Conservation (phyloP, 192 early-diverging fungal species). For the Spizellomyces punctatus region DNA sequence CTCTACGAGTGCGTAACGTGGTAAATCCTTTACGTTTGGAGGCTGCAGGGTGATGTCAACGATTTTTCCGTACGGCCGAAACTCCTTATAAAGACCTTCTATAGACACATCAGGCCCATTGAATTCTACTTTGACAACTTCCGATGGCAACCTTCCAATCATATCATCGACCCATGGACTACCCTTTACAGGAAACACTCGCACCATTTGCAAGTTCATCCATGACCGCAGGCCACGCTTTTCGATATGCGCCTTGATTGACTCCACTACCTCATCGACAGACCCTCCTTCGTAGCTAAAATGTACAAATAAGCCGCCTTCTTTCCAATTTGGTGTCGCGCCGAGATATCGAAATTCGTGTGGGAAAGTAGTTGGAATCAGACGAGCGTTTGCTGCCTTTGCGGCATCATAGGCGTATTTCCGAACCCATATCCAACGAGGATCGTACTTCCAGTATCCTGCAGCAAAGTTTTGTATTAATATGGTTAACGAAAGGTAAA, state of each 20-base stretch:
- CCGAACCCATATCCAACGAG: constrained; percentile 33
- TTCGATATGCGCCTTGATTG: constrained; percentile 56
- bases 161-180: constrained; percentile 57
- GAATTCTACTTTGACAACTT: constrained; percentile 67
- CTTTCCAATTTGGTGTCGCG: constrained; percentile 44
- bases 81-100: constrained; percentile 70
- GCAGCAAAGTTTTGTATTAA: not conserved
- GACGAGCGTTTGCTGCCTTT: constrained; percentile 35
- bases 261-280: constrained; percentile 46
- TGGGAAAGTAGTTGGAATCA: constrained; percentile 36
- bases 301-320: constrained; percentile 49
- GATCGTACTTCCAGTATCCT: constrained; percentile 42
- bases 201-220: constrained; percentile 64
- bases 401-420: constrained; percentile 35
- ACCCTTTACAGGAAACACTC: constrained; percentile 28
- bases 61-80: constrained; percentile 82
- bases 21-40: constrained; percentile 68
- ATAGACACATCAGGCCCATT: constrained; percentile 68
- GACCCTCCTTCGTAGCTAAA: constrained; percentile 47
- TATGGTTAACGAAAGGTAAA: not conserved
- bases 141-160: constrained; percentile 43
- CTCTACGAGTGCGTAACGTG: constrained; percentile 78
- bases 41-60: constrained; percentile 74
- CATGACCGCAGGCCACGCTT: constrained; percentile 59
- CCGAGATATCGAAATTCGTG: constrained; percentile 40